Evolutionary conservation across 2,329 filamentous ascomycete genomes (phyloP).

Genomic region (Coniochaeta sp.): DNA sequence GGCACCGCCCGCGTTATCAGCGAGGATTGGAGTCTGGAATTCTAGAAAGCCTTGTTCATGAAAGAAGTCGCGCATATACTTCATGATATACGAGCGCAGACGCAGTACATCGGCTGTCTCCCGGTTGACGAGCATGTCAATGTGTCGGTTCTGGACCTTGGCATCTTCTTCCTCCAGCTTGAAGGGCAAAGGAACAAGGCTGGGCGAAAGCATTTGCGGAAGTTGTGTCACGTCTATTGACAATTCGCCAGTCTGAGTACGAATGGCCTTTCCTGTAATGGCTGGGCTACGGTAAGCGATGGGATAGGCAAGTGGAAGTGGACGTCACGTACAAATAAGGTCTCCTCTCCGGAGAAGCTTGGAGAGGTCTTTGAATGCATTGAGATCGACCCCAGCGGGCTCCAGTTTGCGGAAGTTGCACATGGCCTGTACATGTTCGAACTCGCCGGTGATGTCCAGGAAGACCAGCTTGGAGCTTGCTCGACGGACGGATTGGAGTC

Average conservation of each 20-base stretch:
- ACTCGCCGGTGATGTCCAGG: conserved; percentile 69
- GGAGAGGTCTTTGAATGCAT: conserved; percentile 51
- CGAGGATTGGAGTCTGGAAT: conserved; percentile 85
- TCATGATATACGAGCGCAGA: conserved; percentile 67
- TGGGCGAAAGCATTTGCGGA: conserved; percentile 67
- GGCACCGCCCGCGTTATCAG: conserved; percentile 77
- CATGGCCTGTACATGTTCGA: conserved; percentile 67
- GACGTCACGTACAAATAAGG: conserved; percentile 60
- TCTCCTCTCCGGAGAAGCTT: conserved; percentile 72
- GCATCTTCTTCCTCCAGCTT: conserved; percentile 63
- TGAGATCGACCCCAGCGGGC: conserved; percentile 21
- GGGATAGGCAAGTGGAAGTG: conserved; percentile 3
- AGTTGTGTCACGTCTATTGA: conserved; percentile 62
- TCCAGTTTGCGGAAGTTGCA: conserved; percentile 53
- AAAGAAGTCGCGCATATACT: conserved; percentile 67
- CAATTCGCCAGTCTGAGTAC: conserved; percentile 66
- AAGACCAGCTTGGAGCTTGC: conserved; percentile 77
- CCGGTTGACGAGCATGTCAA: conserved; percentile 76
- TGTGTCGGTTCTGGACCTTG: conserved; percentile 68
- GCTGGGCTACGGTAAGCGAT: conserved; percentile 34
- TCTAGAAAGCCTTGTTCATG: conserved; percentile 68
- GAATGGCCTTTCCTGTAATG: conserved; percentile 61
- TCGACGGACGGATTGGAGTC: conserved; percentile 63
- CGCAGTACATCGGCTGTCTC: conserved; percentile 61
- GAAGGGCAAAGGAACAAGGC: conserved; percentile 70